phyloP scores from a whole-genome alignment of 208 protist species.

The Trypanosoma lewisi region DNA sequence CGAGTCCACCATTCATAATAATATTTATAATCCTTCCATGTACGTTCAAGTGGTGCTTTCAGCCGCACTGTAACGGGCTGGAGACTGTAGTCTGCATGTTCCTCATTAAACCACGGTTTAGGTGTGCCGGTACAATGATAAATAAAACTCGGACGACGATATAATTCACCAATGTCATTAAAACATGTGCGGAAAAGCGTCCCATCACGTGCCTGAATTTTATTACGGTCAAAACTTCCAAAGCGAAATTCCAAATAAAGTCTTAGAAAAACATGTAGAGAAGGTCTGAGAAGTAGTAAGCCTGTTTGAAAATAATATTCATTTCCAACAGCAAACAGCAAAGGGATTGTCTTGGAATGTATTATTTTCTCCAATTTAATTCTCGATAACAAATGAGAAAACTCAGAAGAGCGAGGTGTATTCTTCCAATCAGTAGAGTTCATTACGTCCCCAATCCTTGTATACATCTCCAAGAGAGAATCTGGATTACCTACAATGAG shows the following conservation, averaged over 20 bases:
- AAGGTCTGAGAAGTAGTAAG: conserved; percentile 28
- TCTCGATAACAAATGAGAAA: neutral
- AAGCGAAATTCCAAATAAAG: conserved; percentile 31
- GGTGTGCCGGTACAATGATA: conserved; percentile 25
- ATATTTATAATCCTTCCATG: neutral
- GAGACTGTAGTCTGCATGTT: conserved; percentile 5
- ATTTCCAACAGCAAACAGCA: conserved; percentile 23
- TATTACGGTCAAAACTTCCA: conserved; percentile 24
- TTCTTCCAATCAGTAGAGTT: neutral
- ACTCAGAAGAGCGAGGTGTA: neutral
- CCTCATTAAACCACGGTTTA: conserved; percentile 35
- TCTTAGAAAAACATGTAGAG: conserved; percentile 27
- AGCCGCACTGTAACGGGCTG: neutral
- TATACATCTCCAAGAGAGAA: conserved; percentile 5
- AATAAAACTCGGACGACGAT: neutral
- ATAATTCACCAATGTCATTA: conserved; percentile 3
- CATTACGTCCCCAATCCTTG: neutral
- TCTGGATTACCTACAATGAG: conserved; percentile 26
- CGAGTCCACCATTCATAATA: conserved; percentile 25
- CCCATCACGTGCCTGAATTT: conserved; percentile 25
- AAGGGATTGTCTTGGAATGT: conserved; percentile 3
- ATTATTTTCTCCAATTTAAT: conserved; percentile 3
- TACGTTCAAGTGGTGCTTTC: neutral
- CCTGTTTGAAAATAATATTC: conserved; percentile 27
- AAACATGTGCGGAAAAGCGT: conserved; percentile 31